Conservation (phyloP, 164 flowering plant species). For the Sextonia rubra region DNA sequence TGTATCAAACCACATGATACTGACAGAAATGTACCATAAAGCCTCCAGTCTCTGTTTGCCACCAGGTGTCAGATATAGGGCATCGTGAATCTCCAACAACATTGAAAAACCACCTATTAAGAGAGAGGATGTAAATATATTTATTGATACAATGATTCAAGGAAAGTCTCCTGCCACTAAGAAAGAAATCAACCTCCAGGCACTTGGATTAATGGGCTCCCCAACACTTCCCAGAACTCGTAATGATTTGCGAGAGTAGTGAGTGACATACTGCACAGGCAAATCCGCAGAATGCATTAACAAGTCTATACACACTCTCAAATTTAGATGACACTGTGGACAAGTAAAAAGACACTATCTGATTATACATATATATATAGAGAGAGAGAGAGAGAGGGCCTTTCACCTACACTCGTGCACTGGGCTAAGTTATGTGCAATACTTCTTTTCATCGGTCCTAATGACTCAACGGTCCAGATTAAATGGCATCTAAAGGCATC, state of each 20-base stretch:
- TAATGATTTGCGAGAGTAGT: slow-evolving; percentile 83
- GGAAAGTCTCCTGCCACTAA: not conserved
- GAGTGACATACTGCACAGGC: slow-evolving; percentile 70
- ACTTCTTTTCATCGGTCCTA: too few species aligned
- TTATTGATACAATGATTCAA: not conserved
- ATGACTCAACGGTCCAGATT: too few species aligned
- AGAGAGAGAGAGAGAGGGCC: too few species aligned
- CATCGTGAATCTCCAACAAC: slow-evolving; percentile 90
- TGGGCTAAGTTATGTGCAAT: too few species aligned
- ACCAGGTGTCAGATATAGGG: slow-evolving; percentile 98
- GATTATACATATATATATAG: too few species aligned
- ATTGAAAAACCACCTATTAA: slow-evolving; percentile 86
- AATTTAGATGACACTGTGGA: not conserved
- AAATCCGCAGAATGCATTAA: not conserved
- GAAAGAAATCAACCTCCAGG: slow-evolving; percentile 66
- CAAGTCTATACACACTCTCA: not conserved
- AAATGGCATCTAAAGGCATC: too few species aligned
- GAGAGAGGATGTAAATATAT: not conserved
- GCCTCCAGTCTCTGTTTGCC: slow-evolving; percentile 99
- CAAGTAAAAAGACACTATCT: not conserved
- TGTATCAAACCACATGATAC: not conserved
- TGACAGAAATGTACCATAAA: slow-evolving; percentile 57
- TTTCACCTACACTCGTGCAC: too few species aligned
- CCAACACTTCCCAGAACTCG: slow-evolving; percentile 97
- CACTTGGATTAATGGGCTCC: slow-evolving; percentile 98